Conservation (phyloP, 148 eudicot species). For the Simmondsia chinensis region DNA sequence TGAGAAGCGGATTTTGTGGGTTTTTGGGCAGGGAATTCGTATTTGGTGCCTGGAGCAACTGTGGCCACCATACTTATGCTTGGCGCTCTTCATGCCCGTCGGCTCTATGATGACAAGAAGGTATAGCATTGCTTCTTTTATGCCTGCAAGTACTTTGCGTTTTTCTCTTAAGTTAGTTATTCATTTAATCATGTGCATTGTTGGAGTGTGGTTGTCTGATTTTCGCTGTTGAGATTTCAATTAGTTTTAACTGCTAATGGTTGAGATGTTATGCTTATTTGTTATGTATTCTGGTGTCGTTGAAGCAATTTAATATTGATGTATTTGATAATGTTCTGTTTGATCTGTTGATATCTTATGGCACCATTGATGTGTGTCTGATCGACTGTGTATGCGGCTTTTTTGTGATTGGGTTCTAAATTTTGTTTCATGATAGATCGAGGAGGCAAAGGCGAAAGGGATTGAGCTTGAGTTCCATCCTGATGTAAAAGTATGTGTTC, state of each 20-base stretch:
- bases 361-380: no score
- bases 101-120: constrained; percentile 77
- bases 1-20: neutral
- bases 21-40: constrained; percentile 48
- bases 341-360: no score
- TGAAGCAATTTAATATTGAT: no score
- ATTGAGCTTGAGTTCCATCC: constrained; percentile 72
- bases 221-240: no score
- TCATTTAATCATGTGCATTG: neutral
- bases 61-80: constrained; percentile 87
- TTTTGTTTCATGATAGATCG: constrained; percentile 40
- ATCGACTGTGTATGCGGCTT: no score
- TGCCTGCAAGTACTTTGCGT: neutral
- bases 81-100: constrained; percentile 89
- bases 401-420: no score
- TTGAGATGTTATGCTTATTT: no score
- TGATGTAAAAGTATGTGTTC: constrained; percentile 58
- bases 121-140: constrained; percentile 13
- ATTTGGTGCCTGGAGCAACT: constrained; percentile 83
- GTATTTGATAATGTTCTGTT: no score
- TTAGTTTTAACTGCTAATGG: no score
- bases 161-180: neutral
- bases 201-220: neutral
- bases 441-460: constrained; percentile 76
- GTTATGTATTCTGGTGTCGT: no score